A percentile compares a stretch with the other conserved stretches of the same genome.
Evolutionary conservation across 306 rosid species (phyloP).

Genomic region (Mimosa pudica): DNA sequence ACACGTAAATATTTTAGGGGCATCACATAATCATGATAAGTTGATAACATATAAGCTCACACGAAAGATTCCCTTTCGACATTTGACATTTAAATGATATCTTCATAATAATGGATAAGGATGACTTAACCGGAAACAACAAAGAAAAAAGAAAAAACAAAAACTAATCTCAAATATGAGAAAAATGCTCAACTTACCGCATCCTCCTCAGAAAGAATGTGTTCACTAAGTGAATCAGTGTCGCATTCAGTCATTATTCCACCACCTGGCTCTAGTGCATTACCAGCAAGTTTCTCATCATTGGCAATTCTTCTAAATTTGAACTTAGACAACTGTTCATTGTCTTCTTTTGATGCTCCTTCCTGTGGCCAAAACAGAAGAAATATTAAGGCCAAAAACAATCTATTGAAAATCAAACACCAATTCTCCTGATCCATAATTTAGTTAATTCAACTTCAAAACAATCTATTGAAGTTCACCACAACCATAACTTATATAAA

Average conservation of each 20-base stretch:
- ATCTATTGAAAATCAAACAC: background rate
- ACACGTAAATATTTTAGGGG: slow-evolving; percentile 1
- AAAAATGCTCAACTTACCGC: slow-evolving; percentile 54
- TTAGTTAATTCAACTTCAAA: background rate
- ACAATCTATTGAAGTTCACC: background rate
- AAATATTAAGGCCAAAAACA: slow-evolving; percentile 28
- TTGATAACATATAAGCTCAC: background rate
- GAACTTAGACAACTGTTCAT: slow-evolving; percentile 79
- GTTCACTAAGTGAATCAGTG: slow-evolving; percentile 71
- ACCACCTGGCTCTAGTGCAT: slow-evolving; percentile 59
- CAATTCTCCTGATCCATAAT: background rate
- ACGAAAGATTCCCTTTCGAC: slow-evolving; percentile 27
- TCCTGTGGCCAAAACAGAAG: slow-evolving; percentile 55
- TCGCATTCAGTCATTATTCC: slow-evolving; percentile 88
- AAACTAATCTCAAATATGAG: background rate
- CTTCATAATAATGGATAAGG: slow-evolving; percentile 17
- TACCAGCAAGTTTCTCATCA: slow-evolving; percentile 55
- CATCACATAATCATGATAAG: slow-evolving; percentile 14
- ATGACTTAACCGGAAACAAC: background rate
- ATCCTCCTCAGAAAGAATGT: slow-evolving; percentile 73
- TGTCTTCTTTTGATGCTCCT: slow-evolving; percentile 95
- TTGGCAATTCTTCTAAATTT: slow-evolving; percentile 59
- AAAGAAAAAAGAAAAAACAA: background rate
- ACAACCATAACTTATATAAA: background rate
- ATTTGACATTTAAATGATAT: slow-evolving; percentile 23